These are phyloP conservation scores for Niebla homalea DNA, from an alignment of 495 filamentous ascomycete species.

Conservation along the genomic window DNA sequence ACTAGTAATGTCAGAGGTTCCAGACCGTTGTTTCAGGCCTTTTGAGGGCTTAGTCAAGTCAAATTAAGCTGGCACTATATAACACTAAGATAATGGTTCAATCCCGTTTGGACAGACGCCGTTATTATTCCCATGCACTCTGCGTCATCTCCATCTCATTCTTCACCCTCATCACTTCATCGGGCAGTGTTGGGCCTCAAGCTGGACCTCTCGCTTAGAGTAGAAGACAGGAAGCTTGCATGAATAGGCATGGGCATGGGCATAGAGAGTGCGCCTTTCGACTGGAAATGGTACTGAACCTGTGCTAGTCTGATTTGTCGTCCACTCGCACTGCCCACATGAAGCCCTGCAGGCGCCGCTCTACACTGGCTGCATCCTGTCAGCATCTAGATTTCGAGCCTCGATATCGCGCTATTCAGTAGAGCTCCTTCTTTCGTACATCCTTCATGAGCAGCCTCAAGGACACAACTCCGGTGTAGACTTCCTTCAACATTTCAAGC, in stretches of 20 bases:
- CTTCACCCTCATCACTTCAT: background rate
- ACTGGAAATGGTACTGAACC: background rate
- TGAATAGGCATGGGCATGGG: too few species aligned
- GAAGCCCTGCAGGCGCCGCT: conserved; percentile 1
- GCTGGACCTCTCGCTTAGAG: background rate
- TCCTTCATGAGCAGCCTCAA: background rate
- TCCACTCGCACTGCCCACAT: background rate
- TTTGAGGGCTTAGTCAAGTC: too few species aligned
- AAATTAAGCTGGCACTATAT: too few species aligned
- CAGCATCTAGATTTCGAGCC: background rate
- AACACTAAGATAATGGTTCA: too few species aligned
- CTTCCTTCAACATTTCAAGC: background rate
- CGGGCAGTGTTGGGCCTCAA: background rate
- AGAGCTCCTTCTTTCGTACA: too few species aligned
- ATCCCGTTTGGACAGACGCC: background rate
- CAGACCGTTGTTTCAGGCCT: too few species aligned
- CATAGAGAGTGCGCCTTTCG: too few species aligned
- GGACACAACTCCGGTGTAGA: background rate
- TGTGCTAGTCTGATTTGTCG: background rate
- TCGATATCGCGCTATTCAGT: too few species aligned
- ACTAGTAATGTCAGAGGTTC: too few species aligned
- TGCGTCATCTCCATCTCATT: background rate
- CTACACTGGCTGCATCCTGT: background rate
- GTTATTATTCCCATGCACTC: background rate
- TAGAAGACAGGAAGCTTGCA: too few species aligned